Evolutionary conservation across 148 eudicot species (phyloP), one percentile per base, ranked within the genome.

Genomic region (Persicaria maculosa): DNA sequence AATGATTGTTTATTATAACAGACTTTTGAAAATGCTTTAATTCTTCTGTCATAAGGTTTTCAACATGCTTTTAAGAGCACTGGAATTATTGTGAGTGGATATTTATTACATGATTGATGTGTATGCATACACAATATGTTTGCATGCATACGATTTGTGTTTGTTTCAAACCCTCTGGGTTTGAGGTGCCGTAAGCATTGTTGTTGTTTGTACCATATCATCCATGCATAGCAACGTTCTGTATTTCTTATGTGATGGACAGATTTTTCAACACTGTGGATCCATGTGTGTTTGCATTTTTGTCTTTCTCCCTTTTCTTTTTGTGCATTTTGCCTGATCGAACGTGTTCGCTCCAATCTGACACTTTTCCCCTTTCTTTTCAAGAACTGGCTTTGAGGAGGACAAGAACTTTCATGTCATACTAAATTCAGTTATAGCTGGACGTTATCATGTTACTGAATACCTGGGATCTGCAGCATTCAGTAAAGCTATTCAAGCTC

Each of bases 401-500:
- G 97, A 95, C 87, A 95, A 95, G 81, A 95, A 92, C 78, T 95
- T 92, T 73, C 88, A 92, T 75, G 99, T 92, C 59, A 92, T 90
- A 71, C 71, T 94, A 44, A 94, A 94, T 75, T 94, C 98, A 6
- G 96, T 94, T 71, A 81, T 94, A 78, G 98, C 97, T 65, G 98
- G 98, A 54, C 93, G 98, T 62, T 94, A 94, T 86, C 98, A 94
- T 83, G 97, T 94, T 72, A 91, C 97, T 47, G 97, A 90, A 82
- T 91, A 90, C 86, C 92, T 94, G 76, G 98, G 98, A 79, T 94
- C 98, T 57, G 98, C 98, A 78, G 98, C 98, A 62, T 94, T 94
- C 81, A 94, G 98, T 82, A 92, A 94, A 87, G 98, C 98, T 84
- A 90, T 94, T 79, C 98, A 94, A 85, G 98, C 98, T 31, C 98